These are phyloP conservation scores for Chondrus crispus DNA, from an alignment of 23 red algal species.

Conservation along the genomic window DNA sequence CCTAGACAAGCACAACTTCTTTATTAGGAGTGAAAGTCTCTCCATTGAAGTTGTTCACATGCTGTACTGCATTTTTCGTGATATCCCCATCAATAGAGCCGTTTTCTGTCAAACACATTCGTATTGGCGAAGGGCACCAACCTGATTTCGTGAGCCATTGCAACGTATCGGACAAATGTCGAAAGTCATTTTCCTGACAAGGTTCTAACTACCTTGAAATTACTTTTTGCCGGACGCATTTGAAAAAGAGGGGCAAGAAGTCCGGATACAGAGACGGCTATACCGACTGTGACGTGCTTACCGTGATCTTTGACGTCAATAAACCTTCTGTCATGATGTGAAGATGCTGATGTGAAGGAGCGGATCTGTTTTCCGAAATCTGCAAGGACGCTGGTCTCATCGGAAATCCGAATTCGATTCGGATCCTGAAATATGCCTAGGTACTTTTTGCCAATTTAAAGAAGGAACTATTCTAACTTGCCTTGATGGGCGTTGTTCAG, in stretches of 20 bases:
- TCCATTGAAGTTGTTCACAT: background rate
- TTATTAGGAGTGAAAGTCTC: background rate
- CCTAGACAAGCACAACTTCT: background rate
- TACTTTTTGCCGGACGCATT: background rate
- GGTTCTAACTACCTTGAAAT: background rate
- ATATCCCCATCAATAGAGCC: background rate
- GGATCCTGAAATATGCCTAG: background rate
- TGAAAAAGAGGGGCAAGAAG: background rate
- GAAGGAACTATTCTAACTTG: background rate
- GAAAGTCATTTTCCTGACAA: background rate
- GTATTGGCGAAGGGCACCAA: background rate
- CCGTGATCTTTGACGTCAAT: background rate
- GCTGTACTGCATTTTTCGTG: background rate
- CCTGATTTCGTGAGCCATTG: background rate
- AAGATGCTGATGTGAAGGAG: background rate
- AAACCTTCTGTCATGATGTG: background rate
- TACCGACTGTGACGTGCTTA: slow-evolving; percentile 11
- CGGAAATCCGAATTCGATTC: background rate
- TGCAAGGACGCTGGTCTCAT: background rate
- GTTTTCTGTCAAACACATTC: background rate
- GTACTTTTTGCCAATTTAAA: background rate
- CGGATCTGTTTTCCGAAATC: background rate
- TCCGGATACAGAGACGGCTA: background rate
- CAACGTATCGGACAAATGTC: background rate
- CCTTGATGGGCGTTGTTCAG: background rate